Evolutionary conservation across 768 basidiomycete genomes (phyloP).

Genomic region (Amanita molliuscula): DNA sequence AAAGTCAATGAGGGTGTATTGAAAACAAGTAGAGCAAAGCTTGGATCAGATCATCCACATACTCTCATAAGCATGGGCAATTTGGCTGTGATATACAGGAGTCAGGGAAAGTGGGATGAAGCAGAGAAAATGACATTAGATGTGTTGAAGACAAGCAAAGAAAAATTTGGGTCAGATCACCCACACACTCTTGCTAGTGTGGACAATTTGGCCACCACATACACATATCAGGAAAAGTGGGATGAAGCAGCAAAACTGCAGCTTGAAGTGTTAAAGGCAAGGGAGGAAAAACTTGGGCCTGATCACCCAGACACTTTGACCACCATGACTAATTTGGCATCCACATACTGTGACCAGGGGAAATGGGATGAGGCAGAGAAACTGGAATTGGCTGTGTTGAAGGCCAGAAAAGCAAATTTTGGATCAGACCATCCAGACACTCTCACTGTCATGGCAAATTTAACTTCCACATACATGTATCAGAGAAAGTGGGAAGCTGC

Average conservation of each 20-base stretch:
- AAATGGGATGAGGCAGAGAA: too few species aligned
- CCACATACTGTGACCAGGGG: too few species aligned
- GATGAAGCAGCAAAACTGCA: neutral
- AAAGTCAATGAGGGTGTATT: neutral
- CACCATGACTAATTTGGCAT: too few species aligned
- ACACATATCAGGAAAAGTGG: neutral
- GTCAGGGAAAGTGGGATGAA: slow-evolving; percentile 2
- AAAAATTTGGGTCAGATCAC: too few species aligned
- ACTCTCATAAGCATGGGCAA: slow-evolving; percentile 7
- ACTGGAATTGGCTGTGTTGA: too few species aligned
- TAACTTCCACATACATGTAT: too few species aligned
- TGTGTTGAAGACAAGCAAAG: neutral
- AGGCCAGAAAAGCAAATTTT: too few species aligned
- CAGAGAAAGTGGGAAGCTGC: too few species aligned
- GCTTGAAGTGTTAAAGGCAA: neutral
- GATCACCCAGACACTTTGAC: too few species aligned
- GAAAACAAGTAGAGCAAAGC: neutral
- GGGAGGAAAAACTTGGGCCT: too few species aligned
- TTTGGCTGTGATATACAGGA: slow-evolving; percentile 7
- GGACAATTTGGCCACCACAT: too few species aligned
- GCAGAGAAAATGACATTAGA: neutral
- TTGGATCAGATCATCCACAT: slow-evolving; percentile 9
- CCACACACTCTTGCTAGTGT: too few species aligned
- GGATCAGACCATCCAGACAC: neutral
- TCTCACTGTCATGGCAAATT: neutral